Evolutionary conservation across 768 basidiomycete species (phyloP).

Genomic region (Boletus patriciae): DNA sequence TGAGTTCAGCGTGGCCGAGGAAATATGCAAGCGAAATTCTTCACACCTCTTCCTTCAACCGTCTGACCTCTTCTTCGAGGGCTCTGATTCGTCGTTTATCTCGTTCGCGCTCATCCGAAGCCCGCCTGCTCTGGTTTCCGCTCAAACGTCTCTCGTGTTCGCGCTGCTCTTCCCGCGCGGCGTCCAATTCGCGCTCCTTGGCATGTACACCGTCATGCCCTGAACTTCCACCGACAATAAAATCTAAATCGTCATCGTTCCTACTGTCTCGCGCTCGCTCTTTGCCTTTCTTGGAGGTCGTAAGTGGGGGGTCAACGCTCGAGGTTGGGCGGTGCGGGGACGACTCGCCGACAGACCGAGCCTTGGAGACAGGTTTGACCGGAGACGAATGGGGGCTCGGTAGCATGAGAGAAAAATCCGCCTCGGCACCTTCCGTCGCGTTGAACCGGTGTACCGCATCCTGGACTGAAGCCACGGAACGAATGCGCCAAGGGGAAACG

Average conservation of each 20-base stretch:
- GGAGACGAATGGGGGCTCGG: constrained; percentile 46
- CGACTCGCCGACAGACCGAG: constrained; percentile 20
- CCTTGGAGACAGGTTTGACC: constrained; percentile 23
- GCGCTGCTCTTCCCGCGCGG: constrained; percentile 53
- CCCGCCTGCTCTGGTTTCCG: constrained; percentile 33
- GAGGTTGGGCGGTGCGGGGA: constrained; percentile 2
- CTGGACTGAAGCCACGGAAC: constrained; percentile 43
- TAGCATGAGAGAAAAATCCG: constrained; percentile 52
- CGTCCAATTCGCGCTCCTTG: constrained; percentile 61
- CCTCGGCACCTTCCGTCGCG: constrained; percentile 42
- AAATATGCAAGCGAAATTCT: neutral
- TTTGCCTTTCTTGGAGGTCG: constrained; percentile 44
- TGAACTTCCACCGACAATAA: constrained; percentile 41
- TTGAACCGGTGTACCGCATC: constrained; percentile 51
- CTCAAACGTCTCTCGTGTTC: constrained; percentile 43
- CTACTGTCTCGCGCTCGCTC: constrained; percentile 38
- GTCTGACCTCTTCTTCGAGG: constrained; percentile 65
- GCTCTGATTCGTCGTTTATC: constrained; percentile 64
- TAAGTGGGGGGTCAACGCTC: neutral
- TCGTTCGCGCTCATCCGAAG: constrained; percentile 43
- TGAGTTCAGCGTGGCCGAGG: neutral
- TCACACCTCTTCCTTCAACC: constrained; percentile 57
- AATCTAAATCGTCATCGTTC: constrained; percentile 25
- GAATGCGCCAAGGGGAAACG: constrained; percentile 35
- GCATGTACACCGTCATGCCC: constrained; percentile 51